Conservation (phyloP, 1,284 basidiomycete genomes). For the Pseudozyma thailandica region DNA sequence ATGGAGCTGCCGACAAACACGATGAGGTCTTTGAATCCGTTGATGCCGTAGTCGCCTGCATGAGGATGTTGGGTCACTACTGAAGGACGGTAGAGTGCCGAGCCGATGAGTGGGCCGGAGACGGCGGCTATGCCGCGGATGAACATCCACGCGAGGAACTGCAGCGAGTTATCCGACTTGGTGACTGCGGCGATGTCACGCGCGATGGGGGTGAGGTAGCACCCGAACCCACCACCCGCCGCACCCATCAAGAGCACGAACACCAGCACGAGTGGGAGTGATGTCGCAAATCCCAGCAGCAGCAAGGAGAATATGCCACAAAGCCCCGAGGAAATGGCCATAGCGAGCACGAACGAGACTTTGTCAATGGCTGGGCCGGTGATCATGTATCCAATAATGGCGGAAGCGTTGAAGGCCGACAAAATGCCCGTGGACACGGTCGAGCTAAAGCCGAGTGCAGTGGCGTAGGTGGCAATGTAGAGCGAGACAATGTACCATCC, state of each 20-base stretch:
- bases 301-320: constrained; percentile 34
- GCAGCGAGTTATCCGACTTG: constrained; percentile 21
- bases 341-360: constrained; percentile 33
- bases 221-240: constrained; percentile 31
- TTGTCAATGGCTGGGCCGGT: constrained; percentile 45
- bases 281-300: constrained; percentile 48
- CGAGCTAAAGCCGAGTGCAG: constrained; percentile 41
- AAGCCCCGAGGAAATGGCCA: constrained; percentile 32
- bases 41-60: constrained; percentile 28
- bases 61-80: constrained; percentile 9
- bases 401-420: constrained; percentile 57
- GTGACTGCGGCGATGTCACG: constrained; percentile 17
- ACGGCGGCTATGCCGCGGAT: constrained; percentile 47
- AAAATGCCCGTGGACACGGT: constrained; percentile 49
- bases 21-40: constrained; percentile 43
- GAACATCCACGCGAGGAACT: constrained; percentile 42
- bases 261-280: constrained; percentile 42
- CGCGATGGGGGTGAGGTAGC: constrained; percentile 44
- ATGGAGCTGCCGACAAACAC: constrained; percentile 38
- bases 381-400: constrained; percentile 49
- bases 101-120: constrained; percentile 49
- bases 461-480: constrained; percentile 48
- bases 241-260: constrained; percentile 54
- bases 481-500: constrained; percentile 54
- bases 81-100: constrained; percentile 29